Percentiles rank a stretch among this genome's conserved stretches.
Conservation (phyloP, 345 rosid genomes). For the Heritiera fomes region DNA sequence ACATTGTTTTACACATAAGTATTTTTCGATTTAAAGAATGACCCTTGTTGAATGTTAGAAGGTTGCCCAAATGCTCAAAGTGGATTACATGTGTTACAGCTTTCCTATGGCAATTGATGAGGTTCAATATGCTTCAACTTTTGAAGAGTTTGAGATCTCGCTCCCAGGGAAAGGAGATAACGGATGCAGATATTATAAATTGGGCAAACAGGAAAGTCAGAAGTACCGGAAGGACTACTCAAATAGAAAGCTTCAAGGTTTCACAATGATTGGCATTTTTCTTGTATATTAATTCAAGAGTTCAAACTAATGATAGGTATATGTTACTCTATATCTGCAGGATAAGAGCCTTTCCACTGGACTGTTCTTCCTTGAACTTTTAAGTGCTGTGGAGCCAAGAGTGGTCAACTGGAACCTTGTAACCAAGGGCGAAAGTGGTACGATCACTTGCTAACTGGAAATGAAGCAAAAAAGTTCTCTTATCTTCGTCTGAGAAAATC, state of each 20-base stretch:
- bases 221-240: conserved; percentile 58
- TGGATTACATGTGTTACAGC: conserved; percentile 48
- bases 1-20: too few species aligned
- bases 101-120: conserved; percentile 92
- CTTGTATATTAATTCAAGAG: not conserved
- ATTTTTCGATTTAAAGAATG: not conserved
- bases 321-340: conserved; percentile 36
- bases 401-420: conserved; percentile 95
- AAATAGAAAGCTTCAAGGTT: conserved; percentile 81
- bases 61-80: not conserved
- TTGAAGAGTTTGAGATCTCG: conserved; percentile 76
- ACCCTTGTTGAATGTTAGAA: not conserved
- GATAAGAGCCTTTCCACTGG: conserved; percentile 80
- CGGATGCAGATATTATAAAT: conserved; percentile 69
- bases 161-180: conserved; percentile 72
- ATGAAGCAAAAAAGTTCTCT: not conserved
- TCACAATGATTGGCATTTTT: conserved; percentile 14
- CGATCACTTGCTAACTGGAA: conserved; percentile 12
- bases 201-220: conserved; percentile 79
- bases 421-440: conserved; percentile 92
- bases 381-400: conserved; percentile 89
- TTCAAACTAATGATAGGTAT: not conserved
- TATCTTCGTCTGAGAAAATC: not conserved
- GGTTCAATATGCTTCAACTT: conserved; percentile 86
- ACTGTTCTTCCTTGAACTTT: conserved; percentile 85